Percentiles rank a stretch among this genome's conserved stretches.
Conservation (phyloP, 2,329 filamentous ascomycete species). For the Sphaerulina populicola region DNA sequence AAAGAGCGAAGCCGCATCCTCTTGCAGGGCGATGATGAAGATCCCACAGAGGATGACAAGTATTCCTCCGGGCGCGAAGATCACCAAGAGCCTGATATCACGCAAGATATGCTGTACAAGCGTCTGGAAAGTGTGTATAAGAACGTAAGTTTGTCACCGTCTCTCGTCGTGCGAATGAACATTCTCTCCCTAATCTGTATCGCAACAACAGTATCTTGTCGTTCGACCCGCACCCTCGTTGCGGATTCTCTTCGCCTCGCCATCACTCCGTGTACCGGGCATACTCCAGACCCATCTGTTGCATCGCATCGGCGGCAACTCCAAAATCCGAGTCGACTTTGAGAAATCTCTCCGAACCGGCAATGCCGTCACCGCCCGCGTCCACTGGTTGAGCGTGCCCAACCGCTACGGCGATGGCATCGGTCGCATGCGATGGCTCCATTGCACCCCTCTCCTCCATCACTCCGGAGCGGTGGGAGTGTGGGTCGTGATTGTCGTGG, state of each 20-base stretch:
- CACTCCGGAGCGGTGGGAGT: conserved; percentile 60
- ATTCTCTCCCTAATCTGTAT: not conserved
- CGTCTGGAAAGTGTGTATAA: conserved; percentile 48
- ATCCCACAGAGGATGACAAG: not conserved
- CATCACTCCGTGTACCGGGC: conserved; percentile 42
- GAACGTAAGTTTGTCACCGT: conserved; percentile 39
- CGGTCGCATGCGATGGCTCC: conserved; percentile 64
- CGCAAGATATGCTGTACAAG: conserved; percentile 18
- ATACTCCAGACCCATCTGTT: conserved; percentile 44
- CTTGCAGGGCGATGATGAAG: not conserved
- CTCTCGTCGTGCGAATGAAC: not conserved
- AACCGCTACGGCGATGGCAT: conserved; percentile 36
- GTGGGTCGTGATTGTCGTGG: conserved; percentile 66
- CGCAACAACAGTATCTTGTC: conserved; percentile 37
- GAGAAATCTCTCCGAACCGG: conserved; percentile 55
- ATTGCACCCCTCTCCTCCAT: conserved; percentile 66
- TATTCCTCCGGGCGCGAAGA: conserved; percentile 8
- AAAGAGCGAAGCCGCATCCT: not conserved
- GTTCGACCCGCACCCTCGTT: conserved; percentile 42
- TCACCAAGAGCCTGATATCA: not conserved
- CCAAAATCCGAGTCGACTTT: conserved; percentile 46
- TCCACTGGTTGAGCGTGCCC: conserved; percentile 55
- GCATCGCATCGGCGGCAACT: conserved; percentile 42
- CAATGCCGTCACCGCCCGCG: conserved; percentile 62
- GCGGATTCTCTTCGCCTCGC: conserved; percentile 44